Conservation (phyloP, 495 filamentous ascomycete species). For the Sordaria brevicollis region DNA sequence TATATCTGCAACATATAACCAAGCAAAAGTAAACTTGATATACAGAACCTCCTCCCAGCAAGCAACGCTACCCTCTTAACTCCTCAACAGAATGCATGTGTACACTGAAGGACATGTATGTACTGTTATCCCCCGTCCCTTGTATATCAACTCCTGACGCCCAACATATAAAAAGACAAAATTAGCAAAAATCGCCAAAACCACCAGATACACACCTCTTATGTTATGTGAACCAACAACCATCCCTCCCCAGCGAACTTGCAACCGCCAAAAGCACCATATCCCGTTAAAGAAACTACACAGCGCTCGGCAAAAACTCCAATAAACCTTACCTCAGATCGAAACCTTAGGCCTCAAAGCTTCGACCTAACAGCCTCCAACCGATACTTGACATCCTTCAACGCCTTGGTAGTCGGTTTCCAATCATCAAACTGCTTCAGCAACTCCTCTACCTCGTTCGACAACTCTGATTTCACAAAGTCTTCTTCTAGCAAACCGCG, state of each 20-base stretch:
- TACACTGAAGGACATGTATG: not conserved
- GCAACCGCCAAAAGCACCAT: not conserved
- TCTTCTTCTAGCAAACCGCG: conserved; percentile 88
- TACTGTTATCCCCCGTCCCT: not conserved
- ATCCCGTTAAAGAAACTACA: not conserved
- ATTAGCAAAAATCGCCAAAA: not conserved
- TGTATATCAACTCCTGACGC: not conserved
- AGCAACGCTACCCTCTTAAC: not conserved
- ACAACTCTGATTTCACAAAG: conserved; percentile 69
- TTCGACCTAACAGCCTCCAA: conserved; percentile 86
- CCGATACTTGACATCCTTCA: conserved; percentile 94
- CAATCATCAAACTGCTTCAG: conserved; percentile 86
- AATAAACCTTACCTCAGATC: not conserved
- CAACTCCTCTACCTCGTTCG: conserved; percentile 66
- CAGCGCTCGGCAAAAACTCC: too few relatives aligned
- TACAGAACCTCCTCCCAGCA: not conserved
- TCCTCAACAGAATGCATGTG: not conserved
- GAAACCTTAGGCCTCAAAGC: conserved; percentile 37
- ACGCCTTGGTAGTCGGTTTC: conserved; percentile 77
- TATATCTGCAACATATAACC: not conserved
- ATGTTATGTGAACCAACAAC: not conserved
- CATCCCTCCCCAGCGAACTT: not conserved
- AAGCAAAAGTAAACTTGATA: not conserved
- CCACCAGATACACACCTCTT: not conserved
- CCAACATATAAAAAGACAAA: not conserved